Conservation (phyloP, 768 basidiomycete species). For the Russula olivacea region DNA sequence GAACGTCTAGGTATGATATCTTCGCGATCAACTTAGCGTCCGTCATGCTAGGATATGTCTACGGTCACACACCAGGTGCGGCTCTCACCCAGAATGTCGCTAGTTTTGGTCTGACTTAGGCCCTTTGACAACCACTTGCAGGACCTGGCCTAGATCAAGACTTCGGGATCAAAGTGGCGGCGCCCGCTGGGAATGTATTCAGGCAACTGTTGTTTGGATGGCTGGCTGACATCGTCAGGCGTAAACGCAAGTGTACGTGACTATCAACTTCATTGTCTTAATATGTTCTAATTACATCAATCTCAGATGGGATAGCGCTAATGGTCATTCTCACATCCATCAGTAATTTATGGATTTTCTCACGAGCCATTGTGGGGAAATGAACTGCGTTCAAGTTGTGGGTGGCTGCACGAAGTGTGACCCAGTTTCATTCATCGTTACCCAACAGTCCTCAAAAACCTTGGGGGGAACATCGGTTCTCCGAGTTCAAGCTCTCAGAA, state of each 20-base stretch:
- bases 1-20: conserved; percentile 59
- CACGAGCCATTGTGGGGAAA: too few relatives aligned
- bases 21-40: conserved; percentile 87
- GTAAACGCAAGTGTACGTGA: conserved; percentile 53
- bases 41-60: conserved; percentile 78
- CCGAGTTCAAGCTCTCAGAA: too few relatives aligned
- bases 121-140: neutral
- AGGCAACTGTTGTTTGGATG: conserved; percentile 42
- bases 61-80: conserved; percentile 37
- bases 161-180: conserved; percentile 40
- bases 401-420: too few relatives aligned
- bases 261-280: neutral
- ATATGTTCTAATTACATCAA: neutral
- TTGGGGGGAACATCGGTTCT: too few relatives aligned
- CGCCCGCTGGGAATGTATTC: conserved; percentile 37
- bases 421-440: too few relatives aligned
- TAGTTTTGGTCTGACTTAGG: neutral
- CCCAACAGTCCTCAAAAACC: too few relatives aligned
- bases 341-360: too few relatives aligned
- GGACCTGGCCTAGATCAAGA: conserved; percentile 17
- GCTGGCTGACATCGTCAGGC: conserved; percentile 40
- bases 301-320: conserved; percentile 59
- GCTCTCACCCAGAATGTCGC: neutral
- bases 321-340: conserved; percentile 79
- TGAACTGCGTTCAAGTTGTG: too few relatives aligned